A percentile compares a stretch with the other conserved stretches of the same genome.
Conservation (phyloP, 192 early-diverging fungal genomes). For the Backusella mclennaniae region DNA sequence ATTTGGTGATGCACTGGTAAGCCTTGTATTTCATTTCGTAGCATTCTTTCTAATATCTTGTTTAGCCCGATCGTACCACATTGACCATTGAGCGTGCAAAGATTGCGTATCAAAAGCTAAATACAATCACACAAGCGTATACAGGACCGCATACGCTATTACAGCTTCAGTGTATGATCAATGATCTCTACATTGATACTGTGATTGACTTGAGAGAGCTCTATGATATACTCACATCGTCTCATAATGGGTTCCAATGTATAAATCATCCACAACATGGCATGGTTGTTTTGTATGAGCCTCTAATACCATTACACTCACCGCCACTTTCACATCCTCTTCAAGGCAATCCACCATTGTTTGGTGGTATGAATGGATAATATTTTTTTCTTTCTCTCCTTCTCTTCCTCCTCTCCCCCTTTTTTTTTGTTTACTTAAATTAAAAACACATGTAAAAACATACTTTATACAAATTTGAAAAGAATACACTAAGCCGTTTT, state of each 20-base stretch:
- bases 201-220: conserved; percentile 27
- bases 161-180: conserved; percentile 25
- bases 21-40: too few relatives aligned
- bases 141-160: conserved; percentile 19
- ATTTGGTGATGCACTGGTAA: conserved; percentile 35
- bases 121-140: conserved; percentile 20
- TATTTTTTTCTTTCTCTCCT: background rate
- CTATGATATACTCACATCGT: conserved; percentile 17
- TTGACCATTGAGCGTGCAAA: conserved; percentile 32
- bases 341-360: conserved; percentile 13
- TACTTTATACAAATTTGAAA: conserved; percentile 12
- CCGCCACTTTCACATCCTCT: background rate
- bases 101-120: conserved; percentile 34
- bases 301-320: background rate
- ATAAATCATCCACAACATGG: conserved; percentile 29
- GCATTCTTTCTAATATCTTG: background rate
- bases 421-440: conserved; percentile 10
- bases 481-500: conserved; percentile 3
- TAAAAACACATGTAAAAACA: conserved; percentile 23
- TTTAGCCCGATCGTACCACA: conserved; percentile 22
- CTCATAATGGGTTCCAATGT: conserved; percentile 29
- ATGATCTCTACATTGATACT: conserved; percentile 25
- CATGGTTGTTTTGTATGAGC: conserved; percentile 23
- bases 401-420: background rate
- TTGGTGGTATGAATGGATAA: conserved; percentile 19